Evolutionary conservation across 768 basidiomycete species (phyloP), one percentile per base, ranked within the genome.

Genomic region (Suillus americanus): DNA sequence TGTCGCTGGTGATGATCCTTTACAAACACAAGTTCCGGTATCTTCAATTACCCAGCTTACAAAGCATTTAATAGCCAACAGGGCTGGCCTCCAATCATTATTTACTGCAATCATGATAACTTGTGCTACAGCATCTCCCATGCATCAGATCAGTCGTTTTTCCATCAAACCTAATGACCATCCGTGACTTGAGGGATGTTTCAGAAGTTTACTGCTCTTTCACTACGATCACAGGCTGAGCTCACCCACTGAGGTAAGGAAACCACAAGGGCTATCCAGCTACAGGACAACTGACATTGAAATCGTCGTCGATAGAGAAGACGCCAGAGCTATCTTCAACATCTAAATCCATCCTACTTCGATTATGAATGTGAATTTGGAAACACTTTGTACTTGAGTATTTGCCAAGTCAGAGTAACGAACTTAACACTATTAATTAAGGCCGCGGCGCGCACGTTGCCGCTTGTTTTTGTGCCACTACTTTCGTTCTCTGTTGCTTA

Each of bases 11-110:
- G 53, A 54, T 35, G 33, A 54, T 33, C 30, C 10, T n/a, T 30
- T 12, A 54, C 53, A 54, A 54, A 54, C 33, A 5, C 28, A 51
- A 54, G 53, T 20, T 13, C 53, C 53, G 53, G 53, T 35, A 35
- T 54, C 53, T 33, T 54, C 53, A 13, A 54, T 33, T 54, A 54
- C 20, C 53, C 53, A 54, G 53, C 53, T 54, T 33, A 54, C 53
- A 54, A 54, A 54, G 18, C 51, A 33, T 20, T 30, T 6, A 12
- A 18, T 28, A 14, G 6, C 8, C 37, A 12, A 10, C 37, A 13
- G 20, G 18, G 6, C 41, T 20, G 41, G 41, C 28, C 28, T 18
- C 18, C 28, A 20, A 18, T n/a, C n/a, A n/a, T n/a, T n/a, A n/a
- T n/a, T n/a, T n/a, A n/a, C n/a, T n/a, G n/a, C n/a, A n/a, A n/a